phyloP scores from a whole-genome alignment of 2,329 filamentous ascomycete genomes.

The Arthrobotrys conoides region DNA sequence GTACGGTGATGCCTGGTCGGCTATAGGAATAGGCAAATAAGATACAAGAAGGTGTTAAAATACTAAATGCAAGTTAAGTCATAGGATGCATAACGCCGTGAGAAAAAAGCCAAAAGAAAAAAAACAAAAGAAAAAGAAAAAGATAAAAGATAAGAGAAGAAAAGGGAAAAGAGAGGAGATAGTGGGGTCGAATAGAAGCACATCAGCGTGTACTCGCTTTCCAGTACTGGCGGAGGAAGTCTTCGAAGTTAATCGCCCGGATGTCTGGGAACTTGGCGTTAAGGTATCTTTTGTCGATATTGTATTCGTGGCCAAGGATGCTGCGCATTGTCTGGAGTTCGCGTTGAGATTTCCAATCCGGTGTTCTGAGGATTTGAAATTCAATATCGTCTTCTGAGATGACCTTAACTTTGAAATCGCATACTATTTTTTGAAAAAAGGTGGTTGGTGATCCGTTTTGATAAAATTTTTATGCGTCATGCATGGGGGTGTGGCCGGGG shows the following conservation, averaged over 20 bases:
- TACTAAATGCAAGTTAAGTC: slow-evolving; percentile 32
- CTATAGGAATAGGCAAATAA: slow-evolving; percentile 45
- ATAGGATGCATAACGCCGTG: slow-evolving; percentile 9
- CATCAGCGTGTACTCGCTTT: slow-evolving; percentile 20
- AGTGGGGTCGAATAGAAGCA: not conserved
- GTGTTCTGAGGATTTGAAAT: slow-evolving; percentile 31
- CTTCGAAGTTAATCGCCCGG: slow-evolving; percentile 29
- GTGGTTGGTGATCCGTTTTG: slow-evolving; percentile 40
- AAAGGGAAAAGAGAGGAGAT: slow-evolving; percentile 12
- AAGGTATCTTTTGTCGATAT: slow-evolving; percentile 44
- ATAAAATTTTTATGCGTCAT: slow-evolving; percentile 43
- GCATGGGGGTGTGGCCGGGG: slow-evolving; percentile 24
- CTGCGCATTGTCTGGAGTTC: slow-evolving; percentile 53
- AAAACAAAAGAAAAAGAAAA: slow-evolving; percentile 9
- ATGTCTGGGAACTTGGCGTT: slow-evolving; percentile 53
- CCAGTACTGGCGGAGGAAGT: slow-evolving; percentile 45
- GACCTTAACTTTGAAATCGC: slow-evolving; percentile 44
- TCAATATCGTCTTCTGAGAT: slow-evolving; percentile 52
- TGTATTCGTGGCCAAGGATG: slow-evolving; percentile 52
- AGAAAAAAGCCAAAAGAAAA: slow-evolving; percentile 1
- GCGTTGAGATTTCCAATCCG: slow-evolving; percentile 45
- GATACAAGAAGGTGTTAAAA: slow-evolving; percentile 48
- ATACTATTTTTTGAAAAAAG: slow-evolving; percentile 42
- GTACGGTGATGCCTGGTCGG: slow-evolving; percentile 61
- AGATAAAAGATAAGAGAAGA: no score